Conservation (phyloP, 331 rosid species). For the Quercus lobata region DNA sequence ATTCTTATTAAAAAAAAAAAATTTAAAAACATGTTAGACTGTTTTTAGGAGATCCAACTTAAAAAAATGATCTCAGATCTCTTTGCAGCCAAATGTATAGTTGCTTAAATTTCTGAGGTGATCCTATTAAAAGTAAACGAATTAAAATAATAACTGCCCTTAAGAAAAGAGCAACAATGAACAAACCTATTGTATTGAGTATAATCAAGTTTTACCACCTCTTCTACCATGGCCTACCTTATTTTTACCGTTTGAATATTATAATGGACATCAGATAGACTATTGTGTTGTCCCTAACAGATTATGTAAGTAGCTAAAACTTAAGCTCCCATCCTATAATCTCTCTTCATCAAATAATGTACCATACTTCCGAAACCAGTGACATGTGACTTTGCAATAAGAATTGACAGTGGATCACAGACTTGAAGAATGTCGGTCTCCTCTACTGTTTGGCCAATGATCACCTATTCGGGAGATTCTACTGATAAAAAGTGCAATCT, state of each 20-base stretch:
- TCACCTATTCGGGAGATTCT: neutral
- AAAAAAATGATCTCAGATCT: neutral
- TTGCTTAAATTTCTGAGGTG: neutral
- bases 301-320: neutral
- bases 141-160: neutral
- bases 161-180: neutral
- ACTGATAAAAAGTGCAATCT: neutral
- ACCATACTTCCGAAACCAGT: neutral
- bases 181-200: neutral
- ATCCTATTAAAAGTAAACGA: neutral
- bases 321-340: neutral
- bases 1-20: neutral
- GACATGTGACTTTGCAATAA: neutral
- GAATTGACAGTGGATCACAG: constrained; percentile 6
- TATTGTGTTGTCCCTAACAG: neutral
- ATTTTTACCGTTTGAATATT: neutral
- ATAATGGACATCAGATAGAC: neutral
- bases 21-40: neutral
- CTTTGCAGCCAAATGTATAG: neutral
- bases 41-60: neutral
- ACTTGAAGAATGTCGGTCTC: neutral
- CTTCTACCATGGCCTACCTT: neutral
- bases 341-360: neutral
- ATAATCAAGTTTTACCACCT: neutral
- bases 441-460: neutral